Conservation (phyloP, 148 eudicot genomes). For the Rheum nobile region DNA sequence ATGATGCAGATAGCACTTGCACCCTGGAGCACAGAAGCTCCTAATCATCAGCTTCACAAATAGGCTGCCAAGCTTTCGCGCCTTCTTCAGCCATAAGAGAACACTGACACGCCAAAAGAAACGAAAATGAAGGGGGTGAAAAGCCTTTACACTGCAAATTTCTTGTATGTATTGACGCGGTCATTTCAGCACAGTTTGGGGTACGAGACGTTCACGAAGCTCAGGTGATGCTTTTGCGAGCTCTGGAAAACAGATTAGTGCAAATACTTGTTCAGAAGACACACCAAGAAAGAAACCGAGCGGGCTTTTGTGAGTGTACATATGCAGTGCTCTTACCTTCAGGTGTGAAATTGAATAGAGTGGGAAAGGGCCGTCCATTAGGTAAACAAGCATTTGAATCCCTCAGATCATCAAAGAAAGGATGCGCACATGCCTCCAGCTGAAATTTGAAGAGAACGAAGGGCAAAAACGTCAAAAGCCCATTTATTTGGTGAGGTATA, state of each 20-base stretch:
- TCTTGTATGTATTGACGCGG: background rate
- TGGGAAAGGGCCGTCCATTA: constrained; percentile 66
- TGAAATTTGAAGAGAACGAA: constrained; percentile 17
- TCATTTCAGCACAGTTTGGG: constrained; percentile 43
- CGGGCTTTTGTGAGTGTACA: background rate
- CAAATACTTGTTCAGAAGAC: too few relatives aligned
- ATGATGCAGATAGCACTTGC: background rate
- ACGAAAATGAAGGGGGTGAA: background rate
- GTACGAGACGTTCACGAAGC: constrained; percentile 56
- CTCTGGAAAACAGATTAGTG: constrained; percentile 33
- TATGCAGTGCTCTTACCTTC: constrained; percentile 40
- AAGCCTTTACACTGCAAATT: constrained; percentile 7
- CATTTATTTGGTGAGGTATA: background rate
- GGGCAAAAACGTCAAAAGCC: background rate
- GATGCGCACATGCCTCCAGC: constrained; percentile 99
- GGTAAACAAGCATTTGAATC: constrained; percentile 70
- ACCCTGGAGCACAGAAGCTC: background rate
- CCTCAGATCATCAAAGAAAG: constrained; percentile 76
- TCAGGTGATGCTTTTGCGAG: constrained; percentile 55
- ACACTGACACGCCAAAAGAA: background rate
- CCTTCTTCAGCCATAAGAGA: constrained; percentile 1
- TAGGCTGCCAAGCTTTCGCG: background rate
- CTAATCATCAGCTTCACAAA: constrained; percentile 1
- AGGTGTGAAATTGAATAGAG: constrained; percentile 65
- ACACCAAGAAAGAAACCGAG: too few relatives aligned